These are phyloP conservation scores for Colletotrichum sp. DNA, from an alignment of 2,329 filamentous ascomycete species.

Conservation along the genomic window DNA sequence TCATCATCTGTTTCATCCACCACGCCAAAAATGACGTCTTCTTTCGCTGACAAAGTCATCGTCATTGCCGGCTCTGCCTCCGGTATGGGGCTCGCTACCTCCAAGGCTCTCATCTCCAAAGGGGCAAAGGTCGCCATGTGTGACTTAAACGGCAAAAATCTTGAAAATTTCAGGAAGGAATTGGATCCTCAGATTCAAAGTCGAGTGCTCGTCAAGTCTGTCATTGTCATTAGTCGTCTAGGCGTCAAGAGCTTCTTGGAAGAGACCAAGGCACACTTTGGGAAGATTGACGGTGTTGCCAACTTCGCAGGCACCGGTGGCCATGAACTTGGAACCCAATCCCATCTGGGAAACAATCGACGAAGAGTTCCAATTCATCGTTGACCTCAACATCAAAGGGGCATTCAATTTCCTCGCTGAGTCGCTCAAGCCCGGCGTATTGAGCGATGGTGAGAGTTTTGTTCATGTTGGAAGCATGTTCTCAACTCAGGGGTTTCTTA, in stretches of 20 bases:
- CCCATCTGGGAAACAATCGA: slow-evolving; percentile 1
- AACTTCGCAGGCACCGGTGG: slow-evolving; percentile 14
- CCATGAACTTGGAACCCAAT: slow-evolving; percentile 2
- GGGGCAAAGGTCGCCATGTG: neutral
- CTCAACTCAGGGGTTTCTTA: slow-evolving; percentile 5
- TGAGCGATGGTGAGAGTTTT: slow-evolving; percentile 2
- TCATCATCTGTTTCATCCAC: neutral
- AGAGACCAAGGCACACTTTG: neutral
- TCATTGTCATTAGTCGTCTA: neutral
- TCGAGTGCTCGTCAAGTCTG: neutral
- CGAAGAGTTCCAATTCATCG: slow-evolving; percentile 7
- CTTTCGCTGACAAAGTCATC: neutral
- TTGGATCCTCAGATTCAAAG: neutral
- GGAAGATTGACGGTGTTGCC: neutral
- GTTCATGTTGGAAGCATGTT: slow-evolving; percentile 14
- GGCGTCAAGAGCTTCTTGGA: neutral
- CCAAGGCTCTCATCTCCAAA: neutral
- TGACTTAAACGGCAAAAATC: neutral
- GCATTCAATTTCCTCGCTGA: slow-evolving; percentile 9
- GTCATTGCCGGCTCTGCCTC: neutral
- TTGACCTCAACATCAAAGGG: slow-evolving; percentile 2
- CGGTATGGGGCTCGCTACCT: slow-evolving; percentile 9
- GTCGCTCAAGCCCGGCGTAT: neutral
- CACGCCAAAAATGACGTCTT: neutral
- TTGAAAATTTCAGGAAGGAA: neutral